A percentile compares a stretch with the other conserved stretches of the same genome.
Conservation (phyloP, 225 moss, liverwort and hornwort genomes). For the Straminergon stramineum region DNA sequence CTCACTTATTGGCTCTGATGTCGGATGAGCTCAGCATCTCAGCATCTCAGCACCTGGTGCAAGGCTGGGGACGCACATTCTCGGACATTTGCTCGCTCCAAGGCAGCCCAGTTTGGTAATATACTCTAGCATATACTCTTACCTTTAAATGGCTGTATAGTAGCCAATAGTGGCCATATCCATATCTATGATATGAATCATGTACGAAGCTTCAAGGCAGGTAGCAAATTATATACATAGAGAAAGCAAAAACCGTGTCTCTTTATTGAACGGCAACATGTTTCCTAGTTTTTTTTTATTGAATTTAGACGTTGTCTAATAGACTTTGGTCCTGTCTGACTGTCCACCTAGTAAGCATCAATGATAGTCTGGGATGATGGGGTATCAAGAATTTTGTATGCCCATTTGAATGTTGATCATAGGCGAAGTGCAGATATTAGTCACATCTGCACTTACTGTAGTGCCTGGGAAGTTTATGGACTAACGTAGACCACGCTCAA, state of each 20-base stretch:
- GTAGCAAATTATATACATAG: no score
- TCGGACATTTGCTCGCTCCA: neutral
- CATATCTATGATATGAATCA: neutral
- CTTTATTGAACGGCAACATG: neutral
- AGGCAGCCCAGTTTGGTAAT: neutral
- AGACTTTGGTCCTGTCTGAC: neutral
- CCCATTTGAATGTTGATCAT: neutral
- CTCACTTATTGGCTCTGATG: neutral
- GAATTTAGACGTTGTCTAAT: neutral
- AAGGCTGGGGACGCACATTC: neutral
- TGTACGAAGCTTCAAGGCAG: neutral
- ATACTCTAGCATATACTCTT: neutral
- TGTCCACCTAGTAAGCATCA: neutral
- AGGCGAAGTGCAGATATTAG: neutral
- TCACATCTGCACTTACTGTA: no score
- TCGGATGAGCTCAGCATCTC: neutral
- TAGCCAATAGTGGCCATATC: neutral
- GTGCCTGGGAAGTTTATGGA: neutral
- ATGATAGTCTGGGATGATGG: neutral
- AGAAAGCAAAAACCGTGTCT: neutral
- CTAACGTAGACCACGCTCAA: neutral
- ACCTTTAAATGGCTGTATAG: no score
- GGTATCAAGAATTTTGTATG: neutral
- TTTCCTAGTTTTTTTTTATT: neutral
- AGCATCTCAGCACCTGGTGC: neutral